phyloP scores from a whole-genome alignment of 495 filamentous ascomycete genomes.

The Evernia prunastri region DNA sequence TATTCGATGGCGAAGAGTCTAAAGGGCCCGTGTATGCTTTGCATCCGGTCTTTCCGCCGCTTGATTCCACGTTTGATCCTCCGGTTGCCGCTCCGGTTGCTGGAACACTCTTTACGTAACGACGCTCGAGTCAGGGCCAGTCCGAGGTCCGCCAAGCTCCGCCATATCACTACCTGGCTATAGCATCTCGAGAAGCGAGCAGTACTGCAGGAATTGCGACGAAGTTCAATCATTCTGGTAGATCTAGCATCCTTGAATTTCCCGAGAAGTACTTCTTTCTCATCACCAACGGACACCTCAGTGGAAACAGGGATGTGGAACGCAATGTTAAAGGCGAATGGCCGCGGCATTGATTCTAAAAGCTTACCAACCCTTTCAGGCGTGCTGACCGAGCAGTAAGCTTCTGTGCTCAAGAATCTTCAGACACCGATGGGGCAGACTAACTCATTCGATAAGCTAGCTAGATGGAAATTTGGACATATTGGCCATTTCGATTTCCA shows the following conservation, averaged over 20 bases:
- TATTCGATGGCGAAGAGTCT: conserved; percentile 81
- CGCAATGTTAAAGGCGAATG: neutral
- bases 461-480: neutral
- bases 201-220: neutral
- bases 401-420: neutral
- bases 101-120: conserved; percentile 1
- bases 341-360: neutral
- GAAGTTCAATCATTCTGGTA: neutral
- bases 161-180: neutral
- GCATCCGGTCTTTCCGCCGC: conserved; percentile 59
- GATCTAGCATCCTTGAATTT: neutral
- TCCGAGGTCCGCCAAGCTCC: neutral
- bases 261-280: neutral
- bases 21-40: conserved; percentile 73
- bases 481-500: neutral
- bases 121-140: neutral
- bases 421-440: neutral
- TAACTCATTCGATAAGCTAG: neutral
- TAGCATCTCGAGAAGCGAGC: neutral
- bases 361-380: neutral
- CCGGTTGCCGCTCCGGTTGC: conserved; percentile 5
- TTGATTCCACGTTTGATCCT: conserved; percentile 20
- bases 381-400: neutral
- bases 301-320: neutral
- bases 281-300: neutral